Base-by-base conservation (phyloP, 768 basidiomycete species). In the Termitomyces sp. region DNA sequence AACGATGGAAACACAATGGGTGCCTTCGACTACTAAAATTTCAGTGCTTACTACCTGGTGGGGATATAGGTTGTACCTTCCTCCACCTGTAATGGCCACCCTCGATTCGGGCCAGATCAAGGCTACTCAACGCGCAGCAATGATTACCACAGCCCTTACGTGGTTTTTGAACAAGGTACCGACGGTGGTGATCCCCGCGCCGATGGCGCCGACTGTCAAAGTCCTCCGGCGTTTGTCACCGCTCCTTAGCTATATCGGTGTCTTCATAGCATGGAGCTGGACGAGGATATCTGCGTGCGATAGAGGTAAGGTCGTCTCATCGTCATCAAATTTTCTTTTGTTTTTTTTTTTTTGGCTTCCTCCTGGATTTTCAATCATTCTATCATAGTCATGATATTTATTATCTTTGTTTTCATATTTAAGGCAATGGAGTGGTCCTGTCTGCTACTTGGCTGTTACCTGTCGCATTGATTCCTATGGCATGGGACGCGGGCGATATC, bases 391-490 rank as follows among this genome's bases (percentile, higher is more conserved):
- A 0, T 52, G 36, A 26, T 40, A 20, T 52, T 52, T 7, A 40
- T 40, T 36, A 11, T 11, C n/a, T 38, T 51, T 3, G 20, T 38
- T 16, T 5, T 11, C 20, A 10, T 49, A 16, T 22, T 10, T 14
- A 88, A 26, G 90, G 90, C 0, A 75, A 88, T 60, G 91, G 91
- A 2, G 86, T 92, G n/a, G 84, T 88, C 48, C 70, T 93, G 60
- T 88, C 85, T 9, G 91, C 91, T 33, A 90, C 90, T 14, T 93
- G 91, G 91, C 69, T 92, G 45, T 72, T 92, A 20, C 88, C 90
- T 18, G 80, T 92, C 30, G 83, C 87, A 5, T 73, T 92, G 53
- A 77, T 93, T 33, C 90, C 91, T 5, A 82, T 86, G 62, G 76
- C 87, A 2, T 89, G 90, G 88, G 83, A 90, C 49, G 76, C 73